Evolutionary conservation across 108 stramenopile genomes (phyloP).

Genomic region (Epithemia pelagica): DNA sequence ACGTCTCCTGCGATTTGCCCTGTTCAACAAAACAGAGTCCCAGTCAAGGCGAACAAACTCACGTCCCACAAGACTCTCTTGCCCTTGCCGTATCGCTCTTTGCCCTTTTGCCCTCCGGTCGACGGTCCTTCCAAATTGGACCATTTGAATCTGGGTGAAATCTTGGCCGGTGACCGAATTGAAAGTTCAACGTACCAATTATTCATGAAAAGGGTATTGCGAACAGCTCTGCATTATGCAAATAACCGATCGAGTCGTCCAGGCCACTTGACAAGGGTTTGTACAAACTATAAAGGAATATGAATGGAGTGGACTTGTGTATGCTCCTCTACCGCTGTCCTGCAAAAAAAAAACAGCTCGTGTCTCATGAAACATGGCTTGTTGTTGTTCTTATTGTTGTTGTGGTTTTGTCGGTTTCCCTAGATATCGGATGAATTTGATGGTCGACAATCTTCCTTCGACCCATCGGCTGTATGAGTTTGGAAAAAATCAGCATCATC

Average conservation of each 20-base stretch:
- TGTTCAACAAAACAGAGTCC: too few relatives aligned
- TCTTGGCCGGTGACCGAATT: conserved; percentile 86
- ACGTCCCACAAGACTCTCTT: conserved; percentile 77
- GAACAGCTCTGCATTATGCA: conserved; percentile 68
- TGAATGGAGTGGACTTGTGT: too few relatives aligned
- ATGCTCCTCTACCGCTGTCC: too few relatives aligned
- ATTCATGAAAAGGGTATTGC: conserved; percentile 84
- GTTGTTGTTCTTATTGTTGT: too few relatives aligned
- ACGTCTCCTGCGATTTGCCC: too few relatives aligned
- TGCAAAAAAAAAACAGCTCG: too few relatives aligned
- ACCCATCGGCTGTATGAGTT: too few relatives aligned
- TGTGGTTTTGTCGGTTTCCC: neutral
- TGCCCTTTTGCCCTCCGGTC: conserved; percentile 85
- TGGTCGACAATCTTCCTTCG: conserved; percentile 88
- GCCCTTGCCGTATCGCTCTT: conserved; percentile 84
- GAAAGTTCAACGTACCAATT: conserved; percentile 87
- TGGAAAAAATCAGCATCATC: conserved; percentile 43
- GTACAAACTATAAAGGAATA: too few relatives aligned
- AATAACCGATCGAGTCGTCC: conserved; percentile 50
- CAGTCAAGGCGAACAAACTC: conserved; percentile 66
- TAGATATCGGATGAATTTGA: conserved; percentile 89
- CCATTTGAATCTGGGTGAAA: conserved; percentile 91
- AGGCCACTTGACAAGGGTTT: conserved; percentile 79
- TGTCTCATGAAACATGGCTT: too few relatives aligned
- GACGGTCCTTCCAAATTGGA: conserved; percentile 62